Conservation (phyloP, 495 filamentous ascomycete species). For the Chaetomium cochliodes region DNA sequence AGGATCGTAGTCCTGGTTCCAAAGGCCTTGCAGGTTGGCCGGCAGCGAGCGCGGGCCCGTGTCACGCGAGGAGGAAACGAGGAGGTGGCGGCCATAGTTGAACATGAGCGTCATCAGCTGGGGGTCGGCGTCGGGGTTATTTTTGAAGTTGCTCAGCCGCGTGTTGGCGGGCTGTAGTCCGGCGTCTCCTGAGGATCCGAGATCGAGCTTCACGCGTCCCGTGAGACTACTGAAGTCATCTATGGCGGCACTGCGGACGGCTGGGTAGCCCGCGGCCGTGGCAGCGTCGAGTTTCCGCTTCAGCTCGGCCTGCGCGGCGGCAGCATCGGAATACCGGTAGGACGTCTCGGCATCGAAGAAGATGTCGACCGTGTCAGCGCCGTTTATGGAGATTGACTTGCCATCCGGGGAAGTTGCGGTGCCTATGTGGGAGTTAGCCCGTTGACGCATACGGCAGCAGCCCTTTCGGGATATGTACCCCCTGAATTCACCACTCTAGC, state of each 20-base stretch:
- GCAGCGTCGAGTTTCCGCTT: conserved; percentile 1
- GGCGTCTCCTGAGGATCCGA: not conserved
- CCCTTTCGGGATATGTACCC: not conserved
- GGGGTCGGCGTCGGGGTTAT: not conserved
- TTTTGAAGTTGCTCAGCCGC: not conserved
- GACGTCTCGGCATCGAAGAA: conserved; percentile 7
- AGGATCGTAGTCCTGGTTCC: conserved; percentile 52
- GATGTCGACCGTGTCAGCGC: not conserved
- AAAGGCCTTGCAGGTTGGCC: conserved; percentile 59
- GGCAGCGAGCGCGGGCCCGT: conserved; percentile 39
- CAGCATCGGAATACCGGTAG: not conserved
- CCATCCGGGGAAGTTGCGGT: not conserved
- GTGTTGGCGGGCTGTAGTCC: not conserved
- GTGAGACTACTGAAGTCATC: conserved; percentile 1
- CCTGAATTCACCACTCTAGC: conserved; percentile 4
- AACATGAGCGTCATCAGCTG: conserved; percentile 12
- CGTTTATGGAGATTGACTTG: conserved; percentile 3
- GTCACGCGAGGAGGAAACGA: conserved; percentile 2
- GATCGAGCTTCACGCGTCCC: conserved; percentile 2
- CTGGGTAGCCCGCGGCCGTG: conserved; percentile 2
- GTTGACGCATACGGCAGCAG: not conserved
- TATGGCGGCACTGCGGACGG: conserved; percentile 1
- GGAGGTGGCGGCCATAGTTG: conserved; percentile 9
- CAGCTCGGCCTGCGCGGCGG: not conserved
- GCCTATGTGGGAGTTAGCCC: not conserved